Percentiles rank a stretch among this genome's conserved stretches.
Evolutionary conservation across 352 stramenopile genomes (phyloP).

Genomic region (Globisporangium barbulae): DNA sequence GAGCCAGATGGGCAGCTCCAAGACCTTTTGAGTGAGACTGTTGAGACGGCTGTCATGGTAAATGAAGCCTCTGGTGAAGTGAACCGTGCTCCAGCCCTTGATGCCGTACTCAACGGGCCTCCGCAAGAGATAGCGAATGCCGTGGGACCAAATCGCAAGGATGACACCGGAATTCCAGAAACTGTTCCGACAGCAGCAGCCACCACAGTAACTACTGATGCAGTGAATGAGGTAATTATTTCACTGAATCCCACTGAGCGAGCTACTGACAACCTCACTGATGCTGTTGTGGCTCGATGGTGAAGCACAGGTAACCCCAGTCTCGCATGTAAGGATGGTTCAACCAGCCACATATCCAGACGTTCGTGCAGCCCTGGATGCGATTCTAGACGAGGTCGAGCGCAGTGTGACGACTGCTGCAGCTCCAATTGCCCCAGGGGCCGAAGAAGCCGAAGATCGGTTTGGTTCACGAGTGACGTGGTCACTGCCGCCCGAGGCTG

Average conservation of each 20-base stretch:
- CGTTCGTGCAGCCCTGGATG: background rate
- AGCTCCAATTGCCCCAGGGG: background rate
- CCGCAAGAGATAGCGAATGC: background rate
- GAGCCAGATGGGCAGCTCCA: no score
- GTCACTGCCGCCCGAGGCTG: background rate
- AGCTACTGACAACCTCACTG: no score
- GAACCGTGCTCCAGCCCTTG: no score
- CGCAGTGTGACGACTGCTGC: background rate
- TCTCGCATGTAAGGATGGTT: background rate
- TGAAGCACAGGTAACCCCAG: background rate
- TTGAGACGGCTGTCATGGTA: no score
- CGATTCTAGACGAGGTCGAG: background rate
- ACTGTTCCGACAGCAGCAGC: background rate
- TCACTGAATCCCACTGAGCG: no score
- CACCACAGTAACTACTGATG: background rate
- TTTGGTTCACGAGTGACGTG: constrained; percentile 8
- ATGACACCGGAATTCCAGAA: no score
- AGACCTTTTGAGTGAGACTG: no score
- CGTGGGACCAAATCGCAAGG: no score
- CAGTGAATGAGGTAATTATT: background rate
- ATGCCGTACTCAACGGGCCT: no score
- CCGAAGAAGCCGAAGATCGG: background rate
- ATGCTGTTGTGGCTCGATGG: background rate
- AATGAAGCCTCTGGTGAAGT: no score
- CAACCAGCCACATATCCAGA: background rate